A percentile compares a stretch with the other conserved stretches of the same genome.
Evolutionary conservation across 2,329 filamentous ascomycete species (phyloP).

Genomic region (Teratosphaeria pseudoeucalypti): DNA sequence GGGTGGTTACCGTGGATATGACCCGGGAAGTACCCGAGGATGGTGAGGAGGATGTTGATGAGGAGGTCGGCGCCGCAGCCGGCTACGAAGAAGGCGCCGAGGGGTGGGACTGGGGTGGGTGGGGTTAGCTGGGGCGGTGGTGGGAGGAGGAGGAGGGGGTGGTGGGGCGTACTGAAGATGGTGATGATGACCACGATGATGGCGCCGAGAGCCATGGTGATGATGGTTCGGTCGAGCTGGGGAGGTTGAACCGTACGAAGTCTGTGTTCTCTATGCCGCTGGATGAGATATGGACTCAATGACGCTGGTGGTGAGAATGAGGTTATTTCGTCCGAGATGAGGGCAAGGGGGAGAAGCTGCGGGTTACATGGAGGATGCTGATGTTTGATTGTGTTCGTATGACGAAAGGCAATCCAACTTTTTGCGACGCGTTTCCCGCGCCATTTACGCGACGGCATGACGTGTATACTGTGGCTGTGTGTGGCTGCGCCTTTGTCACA

Average conservation of each 20-base stretch:
- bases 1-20: constrained; percentile 42
- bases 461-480: background rate
- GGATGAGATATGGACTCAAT: background rate
- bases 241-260: background rate
- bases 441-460: background rate
- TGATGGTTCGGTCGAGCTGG: background rate
- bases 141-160: background rate
- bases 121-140: background rate
- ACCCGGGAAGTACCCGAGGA: constrained; percentile 56
- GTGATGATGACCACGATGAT: constrained; percentile 36
- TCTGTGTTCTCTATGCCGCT: background rate
- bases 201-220: constrained; percentile 7
- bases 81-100: constrained; percentile 39
- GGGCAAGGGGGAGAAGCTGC: background rate
- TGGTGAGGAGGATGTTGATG: constrained; percentile 33
- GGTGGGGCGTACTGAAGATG: constrained; percentile 29
- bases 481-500: background rate
- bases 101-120: constrained; percentile 31
- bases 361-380: background rate
- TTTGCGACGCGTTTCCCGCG: background rate
- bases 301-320: background rate
- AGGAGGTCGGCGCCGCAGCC: constrained; percentile 40
- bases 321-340: background rate
- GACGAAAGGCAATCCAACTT: constrained; percentile 3
- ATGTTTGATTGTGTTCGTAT: background rate